Percentiles rank a stretch among this genome's conserved stretches.
These are phyloP conservation scores for Trichoderma aggressivum DNA, from an alignment of 2,329 filamentous ascomycete genomes.

Conservation along the genomic window DNA sequence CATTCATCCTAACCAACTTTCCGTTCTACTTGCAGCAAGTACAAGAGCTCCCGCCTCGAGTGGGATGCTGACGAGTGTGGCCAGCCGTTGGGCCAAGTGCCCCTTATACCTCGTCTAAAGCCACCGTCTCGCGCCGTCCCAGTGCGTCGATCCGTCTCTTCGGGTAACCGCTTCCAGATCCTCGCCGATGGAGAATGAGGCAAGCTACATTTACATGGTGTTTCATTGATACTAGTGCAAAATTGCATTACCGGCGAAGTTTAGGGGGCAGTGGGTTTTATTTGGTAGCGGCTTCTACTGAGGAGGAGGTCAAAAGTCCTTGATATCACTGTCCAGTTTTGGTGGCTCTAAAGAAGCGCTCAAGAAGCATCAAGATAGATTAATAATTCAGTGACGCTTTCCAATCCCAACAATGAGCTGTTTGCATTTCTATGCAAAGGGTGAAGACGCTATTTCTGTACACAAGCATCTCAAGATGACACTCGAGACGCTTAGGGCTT, in stretches of 20 bases:
- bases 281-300: neutral
- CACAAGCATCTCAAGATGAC: neutral
- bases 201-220: neutral
- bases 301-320: neutral
- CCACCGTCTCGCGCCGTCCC: constrained; percentile 21
- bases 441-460: neutral
- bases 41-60: constrained; percentile 67
- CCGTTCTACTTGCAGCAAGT: constrained; percentile 43
- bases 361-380: neutral
- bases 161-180: constrained; percentile 60
- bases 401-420: neutral
- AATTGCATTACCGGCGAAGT: neutral
- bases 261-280: neutral
- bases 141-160: constrained; percentile 36
- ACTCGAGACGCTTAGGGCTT: neutral
- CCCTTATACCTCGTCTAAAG: constrained; percentile 18
- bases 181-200: constrained; percentile 47
- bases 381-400: neutral
- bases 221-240: neutral
- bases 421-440: neutral
- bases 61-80: constrained; percentile 73
- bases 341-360: neutral
- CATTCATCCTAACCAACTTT: neutral
- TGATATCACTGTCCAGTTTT: neutral
- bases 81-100: constrained; percentile 45